These are phyloP conservation scores for Rhodosporidiobolus odoratus DNA, from an alignment of 768 basidiomycete genomes.

Conservation along the genomic window DNA sequence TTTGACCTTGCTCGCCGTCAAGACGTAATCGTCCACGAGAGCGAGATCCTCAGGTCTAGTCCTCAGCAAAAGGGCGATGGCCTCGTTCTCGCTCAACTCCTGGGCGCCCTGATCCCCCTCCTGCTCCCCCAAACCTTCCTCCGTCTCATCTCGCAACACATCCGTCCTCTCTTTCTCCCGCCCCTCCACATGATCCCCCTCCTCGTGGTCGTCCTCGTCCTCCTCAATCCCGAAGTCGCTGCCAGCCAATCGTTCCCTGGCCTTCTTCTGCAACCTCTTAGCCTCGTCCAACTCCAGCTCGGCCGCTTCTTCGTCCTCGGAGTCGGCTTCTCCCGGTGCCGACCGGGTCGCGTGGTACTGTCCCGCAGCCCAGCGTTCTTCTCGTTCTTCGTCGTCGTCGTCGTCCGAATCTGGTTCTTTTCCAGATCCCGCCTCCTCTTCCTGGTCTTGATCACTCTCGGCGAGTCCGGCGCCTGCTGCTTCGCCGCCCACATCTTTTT, in stretches of 20 bases:
- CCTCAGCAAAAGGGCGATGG: conserved; percentile 39
- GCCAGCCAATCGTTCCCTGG: conserved; percentile 16
- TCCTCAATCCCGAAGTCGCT: conserved; percentile 33
- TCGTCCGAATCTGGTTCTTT: too few species aligned
- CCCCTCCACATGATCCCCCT: neutral
- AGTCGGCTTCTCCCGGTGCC: conserved; percentile 36
- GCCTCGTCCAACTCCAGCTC: conserved; percentile 41
- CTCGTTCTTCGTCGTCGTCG: neutral
- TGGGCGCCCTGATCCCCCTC: neutral
- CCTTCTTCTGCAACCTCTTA: conserved; percentile 35
- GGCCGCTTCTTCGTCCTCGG: conserved; percentile 37
- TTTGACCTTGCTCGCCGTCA: conserved; percentile 26
- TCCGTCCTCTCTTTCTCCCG: conserved; percentile 1
- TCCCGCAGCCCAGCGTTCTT: conserved; percentile 31
- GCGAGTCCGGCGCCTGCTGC: neutral
- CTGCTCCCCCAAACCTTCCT: neutral
- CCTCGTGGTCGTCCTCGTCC: conserved; percentile 4
- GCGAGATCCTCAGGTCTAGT: conserved; percentile 40
- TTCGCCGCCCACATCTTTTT: neutral
- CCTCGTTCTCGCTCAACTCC: conserved; percentile 27
- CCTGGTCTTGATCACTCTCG: neutral
- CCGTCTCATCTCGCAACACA: too few species aligned
- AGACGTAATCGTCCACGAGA: conserved; percentile 40
- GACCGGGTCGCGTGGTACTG: conserved; percentile 34
- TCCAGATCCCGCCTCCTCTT: neutral